A percentile compares a stretch with the other conserved stretches of the same genome.
Evolutionary conservation across 768 basidiomycete species (phyloP).

Genomic region (Royoungia palumana): DNA sequence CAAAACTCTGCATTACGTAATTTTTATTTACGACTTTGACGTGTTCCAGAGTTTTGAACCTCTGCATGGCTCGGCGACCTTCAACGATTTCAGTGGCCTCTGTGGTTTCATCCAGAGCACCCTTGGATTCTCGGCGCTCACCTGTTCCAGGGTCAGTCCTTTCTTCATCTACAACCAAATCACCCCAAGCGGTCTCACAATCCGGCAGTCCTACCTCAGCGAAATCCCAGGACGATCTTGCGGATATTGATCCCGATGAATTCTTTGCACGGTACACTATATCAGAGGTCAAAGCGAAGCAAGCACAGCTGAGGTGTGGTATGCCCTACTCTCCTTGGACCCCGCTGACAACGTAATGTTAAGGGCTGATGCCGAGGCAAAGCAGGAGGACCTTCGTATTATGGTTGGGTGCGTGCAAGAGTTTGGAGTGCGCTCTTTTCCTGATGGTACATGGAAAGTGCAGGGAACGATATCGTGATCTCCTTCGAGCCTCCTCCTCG

Average conservation of each 20-base stretch:
- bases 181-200: constrained; percentile 8
- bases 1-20: constrained; percentile 23
- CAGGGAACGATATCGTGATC: constrained; percentile 88
- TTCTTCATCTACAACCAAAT: constrained; percentile 8
- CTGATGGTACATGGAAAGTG: constrained; percentile 50
- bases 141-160: constrained; percentile 2
- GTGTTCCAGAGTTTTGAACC: constrained; percentile 2
- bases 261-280: constrained; percentile 71
- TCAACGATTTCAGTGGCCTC: constrained; percentile 34
- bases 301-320: constrained; percentile 63
- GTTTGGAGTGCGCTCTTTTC: constrained; percentile 4
- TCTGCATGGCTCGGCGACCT: constrained; percentile 39
- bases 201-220: constrained; percentile 6
- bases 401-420: constrained; percentile 83
- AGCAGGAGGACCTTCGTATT: constrained; percentile 81
- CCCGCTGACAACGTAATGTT: constrained; percentile 2
- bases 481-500: constrained; percentile 81
- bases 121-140: constrained; percentile 8
- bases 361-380: constrained; percentile 79
- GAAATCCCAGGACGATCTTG: constrained; percentile 17
- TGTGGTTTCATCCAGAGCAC: constrained; percentile 17
- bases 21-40: not conserved
- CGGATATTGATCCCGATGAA: constrained; percentile 61
- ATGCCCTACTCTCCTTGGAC: constrained; percentile 2
- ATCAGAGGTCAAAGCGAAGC: constrained; percentile 61